Conservation (phyloP, 352 stramenopile species). For the Phytophthora macrochlamydospora region DNA sequence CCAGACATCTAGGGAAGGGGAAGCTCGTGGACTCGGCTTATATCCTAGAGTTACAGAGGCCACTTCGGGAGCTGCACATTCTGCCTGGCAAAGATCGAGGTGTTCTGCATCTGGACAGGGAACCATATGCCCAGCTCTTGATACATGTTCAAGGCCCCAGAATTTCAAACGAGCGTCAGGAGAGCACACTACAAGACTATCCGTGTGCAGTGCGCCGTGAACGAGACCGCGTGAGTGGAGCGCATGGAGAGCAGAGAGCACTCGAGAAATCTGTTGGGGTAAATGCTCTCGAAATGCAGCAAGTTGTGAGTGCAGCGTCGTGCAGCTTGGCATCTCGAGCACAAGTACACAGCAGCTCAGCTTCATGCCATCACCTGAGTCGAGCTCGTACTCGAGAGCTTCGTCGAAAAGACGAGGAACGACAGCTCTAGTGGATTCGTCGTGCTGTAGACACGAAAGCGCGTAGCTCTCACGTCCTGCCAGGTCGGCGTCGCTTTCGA, state of each 20-base stretch:
- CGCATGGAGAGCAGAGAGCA: slow-evolving; percentile 45
- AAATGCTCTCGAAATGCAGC: slow-evolving; percentile 37
- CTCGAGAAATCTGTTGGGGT: slow-evolving; percentile 38
- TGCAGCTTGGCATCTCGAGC: slow-evolving; percentile 44
- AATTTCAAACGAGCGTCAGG: slow-evolving; percentile 54
- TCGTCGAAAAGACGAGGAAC: slow-evolving; percentile 42
- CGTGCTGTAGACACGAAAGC: slow-evolving; percentile 46
- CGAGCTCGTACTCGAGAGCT: slow-evolving; percentile 41
- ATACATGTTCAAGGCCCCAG: slow-evolving; percentile 52
- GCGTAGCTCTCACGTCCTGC: slow-evolving; percentile 60
- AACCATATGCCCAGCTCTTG: slow-evolving; percentile 25
- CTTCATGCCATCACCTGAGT: slow-evolving; percentile 14
- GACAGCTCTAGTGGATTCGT: slow-evolving; percentile 28
- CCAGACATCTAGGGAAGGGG: slow-evolving; percentile 59
- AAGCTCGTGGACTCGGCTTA: slow-evolving; percentile 24
- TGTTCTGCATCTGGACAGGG: slow-evolving; percentile 12
- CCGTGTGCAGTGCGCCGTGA: slow-evolving; percentile 53
- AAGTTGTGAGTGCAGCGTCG: slow-evolving; percentile 33
- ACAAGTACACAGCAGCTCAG: slow-evolving; percentile 58
- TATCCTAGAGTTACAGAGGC: slow-evolving; percentile 39
- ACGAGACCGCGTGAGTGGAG: slow-evolving; percentile 58
- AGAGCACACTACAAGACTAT: slow-evolving; percentile 43
- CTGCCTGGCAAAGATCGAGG: slow-evolving; percentile 20
- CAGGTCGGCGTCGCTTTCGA: slow-evolving; percentile 57
- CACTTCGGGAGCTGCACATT: slow-evolving; percentile 60